Evolutionary conservation across 495 filamentous ascomycete species (phyloP).

Genomic region (Penicillium lagena): DNA sequence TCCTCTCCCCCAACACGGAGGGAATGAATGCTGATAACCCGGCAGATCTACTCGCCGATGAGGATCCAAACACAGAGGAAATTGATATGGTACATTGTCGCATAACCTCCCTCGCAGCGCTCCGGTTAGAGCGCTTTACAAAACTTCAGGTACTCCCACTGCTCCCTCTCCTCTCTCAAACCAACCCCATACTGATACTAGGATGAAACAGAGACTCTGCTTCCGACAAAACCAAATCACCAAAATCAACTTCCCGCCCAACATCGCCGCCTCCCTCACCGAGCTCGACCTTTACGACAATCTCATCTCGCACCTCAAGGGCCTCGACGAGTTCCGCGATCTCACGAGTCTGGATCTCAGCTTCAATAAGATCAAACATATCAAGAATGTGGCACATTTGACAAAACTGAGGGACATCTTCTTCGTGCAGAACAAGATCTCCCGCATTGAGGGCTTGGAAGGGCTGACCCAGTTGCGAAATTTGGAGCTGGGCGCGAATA

Average conservation of each 20-base stretch:
- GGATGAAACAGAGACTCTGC: constrained; percentile 58
- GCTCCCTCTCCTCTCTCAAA: too few species aligned
- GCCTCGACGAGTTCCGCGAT: constrained; percentile 68
- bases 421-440: constrained; percentile 93
- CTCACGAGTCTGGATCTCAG: constrained; percentile 82
- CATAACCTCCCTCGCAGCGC: constrained; percentile 68
- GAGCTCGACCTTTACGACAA: constrained; percentile 99
- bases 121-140: constrained; percentile 75
- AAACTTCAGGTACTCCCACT: constrained; percentile 51
- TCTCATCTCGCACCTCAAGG: constrained; percentile 79
- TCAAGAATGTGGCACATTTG: constrained; percentile 81
- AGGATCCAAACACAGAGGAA: constrained; percentile 59
- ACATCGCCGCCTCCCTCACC: constrained; percentile 55
- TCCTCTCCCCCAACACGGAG: too few species aligned
- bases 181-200: background rate
- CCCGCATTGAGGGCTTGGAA: constrained; percentile 76
- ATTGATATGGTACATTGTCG: constrained; percentile 87
- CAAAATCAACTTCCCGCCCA: constrained; percentile 60
- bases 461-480: constrained; percentile 67
- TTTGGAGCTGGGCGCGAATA: constrained; percentile 86
- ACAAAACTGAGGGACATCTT: constrained; percentile 76
- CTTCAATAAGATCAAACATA: constrained; percentile 99
- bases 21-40: too few species aligned
- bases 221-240: constrained; percentile 90
- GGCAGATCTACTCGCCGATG: constrained; percentile 60